phyloP scores from a whole-genome alignment of 1,284 basidiomycete species.

The Trametes hirsuta region DNA sequence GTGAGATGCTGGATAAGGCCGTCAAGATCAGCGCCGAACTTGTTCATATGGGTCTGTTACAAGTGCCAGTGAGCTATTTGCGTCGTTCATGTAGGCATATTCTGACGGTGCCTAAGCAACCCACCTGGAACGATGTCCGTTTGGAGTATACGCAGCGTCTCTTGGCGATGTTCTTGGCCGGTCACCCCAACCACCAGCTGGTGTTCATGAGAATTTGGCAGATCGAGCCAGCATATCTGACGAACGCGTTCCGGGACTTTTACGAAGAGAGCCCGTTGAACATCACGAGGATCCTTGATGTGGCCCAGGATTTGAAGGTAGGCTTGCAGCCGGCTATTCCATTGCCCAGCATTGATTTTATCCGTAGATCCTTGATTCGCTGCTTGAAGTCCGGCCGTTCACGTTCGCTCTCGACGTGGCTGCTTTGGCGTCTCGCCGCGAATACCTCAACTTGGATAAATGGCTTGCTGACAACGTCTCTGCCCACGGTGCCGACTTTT shows the following conservation, averaged over 20 bases:
- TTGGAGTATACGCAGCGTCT: constrained; percentile 86
- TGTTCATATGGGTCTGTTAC: constrained; percentile 91
- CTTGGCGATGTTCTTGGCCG: constrained; percentile 88
- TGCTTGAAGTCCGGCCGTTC: constrained; percentile 87
- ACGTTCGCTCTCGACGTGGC: constrained; percentile 93
- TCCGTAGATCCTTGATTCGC: constrained; percentile 81
- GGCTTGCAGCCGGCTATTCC: constrained; percentile 25
- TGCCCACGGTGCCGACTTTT: constrained; percentile 82
- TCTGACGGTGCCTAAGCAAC: constrained; percentile 47
- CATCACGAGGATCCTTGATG: constrained; percentile 92
- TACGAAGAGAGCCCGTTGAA: constrained; percentile 94
- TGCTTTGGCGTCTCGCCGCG: constrained; percentile 88
- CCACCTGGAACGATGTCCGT: constrained; percentile 88
- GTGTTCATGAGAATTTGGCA: constrained; percentile 98
- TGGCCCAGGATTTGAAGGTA: constrained; percentile 94
- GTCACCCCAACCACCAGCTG: constrained; percentile 92
- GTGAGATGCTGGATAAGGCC: constrained; percentile 91
- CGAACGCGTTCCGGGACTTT: constrained; percentile 87
- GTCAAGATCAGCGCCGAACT: constrained; percentile 93
- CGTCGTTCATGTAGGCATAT: too few species aligned
- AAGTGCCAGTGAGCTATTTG: constrained; percentile 76
- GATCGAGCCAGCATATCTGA: constrained; percentile 83
- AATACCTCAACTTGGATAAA: constrained; percentile 95
- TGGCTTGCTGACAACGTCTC: constrained; percentile 92
- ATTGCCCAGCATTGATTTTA: neutral